Percentiles rank a stretch among this genome's conserved stretches.
Evolutionary conservation across 2,329 filamentous ascomycete genomes (phyloP).

Genomic region (Fusarium palustre): DNA sequence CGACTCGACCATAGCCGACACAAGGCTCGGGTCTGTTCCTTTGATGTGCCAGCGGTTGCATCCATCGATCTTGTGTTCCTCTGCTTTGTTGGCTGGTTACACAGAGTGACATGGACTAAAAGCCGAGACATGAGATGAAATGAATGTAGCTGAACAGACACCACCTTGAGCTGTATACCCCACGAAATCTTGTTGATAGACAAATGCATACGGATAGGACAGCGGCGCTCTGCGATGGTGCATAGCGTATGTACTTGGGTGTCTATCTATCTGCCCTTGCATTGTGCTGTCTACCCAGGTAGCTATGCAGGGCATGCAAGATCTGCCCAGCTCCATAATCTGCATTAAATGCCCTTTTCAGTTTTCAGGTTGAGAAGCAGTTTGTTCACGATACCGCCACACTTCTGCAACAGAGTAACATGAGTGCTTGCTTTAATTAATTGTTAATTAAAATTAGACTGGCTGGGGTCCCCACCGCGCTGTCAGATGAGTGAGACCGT

Average conservation of each 20-base stretch:
- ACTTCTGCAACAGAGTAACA: not conserved
- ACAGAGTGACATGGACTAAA: slow-evolving; percentile 20
- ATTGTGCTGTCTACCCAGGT: not conserved
- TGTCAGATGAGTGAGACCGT: not conserved
- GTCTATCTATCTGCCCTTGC: not conserved
- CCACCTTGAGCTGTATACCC: not conserved
- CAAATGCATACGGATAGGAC: not conserved
- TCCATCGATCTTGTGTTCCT: slow-evolving; percentile 37
- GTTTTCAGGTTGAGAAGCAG: not conserved
- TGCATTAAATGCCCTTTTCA: not conserved
- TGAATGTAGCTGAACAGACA: not conserved
- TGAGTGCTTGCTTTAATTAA: not conserved
- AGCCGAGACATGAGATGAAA: slow-evolving; percentile 30
- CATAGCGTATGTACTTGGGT: too few species aligned
- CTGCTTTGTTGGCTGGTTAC: slow-evolving; percentile 19
- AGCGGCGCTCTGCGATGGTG: not conserved
- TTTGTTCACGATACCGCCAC: not conserved
- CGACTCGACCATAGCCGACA: slow-evolving; percentile 26
- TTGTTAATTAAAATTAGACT: not conserved
- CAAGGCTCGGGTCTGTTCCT: slow-evolving; percentile 1
- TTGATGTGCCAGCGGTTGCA: slow-evolving; percentile 7
- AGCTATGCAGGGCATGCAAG: not conserved
- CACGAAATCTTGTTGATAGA: not conserved
- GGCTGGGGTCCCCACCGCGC: not conserved
- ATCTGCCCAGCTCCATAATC: not conserved